phyloP scores from a whole-genome alignment of 768 basidiomycete genomes.

The Heimioporus sp. region DNA sequence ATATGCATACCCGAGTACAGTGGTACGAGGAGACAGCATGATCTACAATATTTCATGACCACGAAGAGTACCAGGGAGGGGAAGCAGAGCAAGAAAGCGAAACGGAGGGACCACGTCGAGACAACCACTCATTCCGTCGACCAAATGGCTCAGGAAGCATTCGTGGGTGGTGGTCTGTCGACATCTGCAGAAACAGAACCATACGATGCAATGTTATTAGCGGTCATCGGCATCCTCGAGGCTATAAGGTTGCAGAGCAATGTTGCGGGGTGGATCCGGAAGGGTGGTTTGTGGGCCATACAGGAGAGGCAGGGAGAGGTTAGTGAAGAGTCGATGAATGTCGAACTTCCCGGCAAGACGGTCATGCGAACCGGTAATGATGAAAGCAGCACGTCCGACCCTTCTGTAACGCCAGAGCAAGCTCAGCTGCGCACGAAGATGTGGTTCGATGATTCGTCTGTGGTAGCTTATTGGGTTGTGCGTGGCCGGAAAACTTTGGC shows the following conservation, averaged over 20 bases:
- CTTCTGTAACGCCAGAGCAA: slow-evolving; percentile 3
- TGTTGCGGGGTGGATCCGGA: slow-evolving; percentile 64
- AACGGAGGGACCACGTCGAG: background rate
- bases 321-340: background rate
- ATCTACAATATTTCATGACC: slow-evolving; percentile 30
- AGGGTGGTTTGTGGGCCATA: slow-evolving; percentile 45
- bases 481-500: slow-evolving; percentile 50
- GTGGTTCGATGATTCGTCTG: slow-evolving; percentile 54
- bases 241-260: slow-evolving; percentile 56
- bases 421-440: slow-evolving; percentile 14
- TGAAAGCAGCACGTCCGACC: slow-evolving; percentile 10
- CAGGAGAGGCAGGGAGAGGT: slow-evolving; percentile 2
- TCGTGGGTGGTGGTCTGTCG: background rate
- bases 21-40: slow-evolving; percentile 38
- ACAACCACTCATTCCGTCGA: background rate
- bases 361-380: slow-evolving; percentile 13
- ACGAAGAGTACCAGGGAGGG: slow-evolving; percentile 12
- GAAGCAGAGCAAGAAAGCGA: slow-evolving; percentile 6
- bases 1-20: slow-evolving; percentile 73
- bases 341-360: background rate
- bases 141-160: background rate
- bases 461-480: slow-evolving; percentile 49
- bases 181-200: slow-evolving; percentile 14
- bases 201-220: slow-evolving; percentile 55
- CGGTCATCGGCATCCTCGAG: slow-evolving; percentile 66